Percentiles rank a stretch among this genome's conserved stretches.
Evolutionary conservation across 2,329 filamentous ascomycete species (phyloP).

Genomic region (Trichoderma atrobrunneum): DNA sequence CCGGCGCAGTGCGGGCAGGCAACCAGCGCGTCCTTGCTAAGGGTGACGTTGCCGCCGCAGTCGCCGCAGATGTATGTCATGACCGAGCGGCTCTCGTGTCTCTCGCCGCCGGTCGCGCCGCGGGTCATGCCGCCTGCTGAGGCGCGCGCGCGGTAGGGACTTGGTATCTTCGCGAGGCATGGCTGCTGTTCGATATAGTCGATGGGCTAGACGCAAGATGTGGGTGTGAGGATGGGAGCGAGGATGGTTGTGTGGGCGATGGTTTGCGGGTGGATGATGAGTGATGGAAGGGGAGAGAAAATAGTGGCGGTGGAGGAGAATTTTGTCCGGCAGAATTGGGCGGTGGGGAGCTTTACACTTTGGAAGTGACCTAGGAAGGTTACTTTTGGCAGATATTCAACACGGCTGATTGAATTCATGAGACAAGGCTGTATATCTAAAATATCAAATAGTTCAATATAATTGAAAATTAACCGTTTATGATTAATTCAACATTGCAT

Average conservation of each 20-base stretch:
- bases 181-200: background rate
- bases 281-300: conserved; percentile 19
- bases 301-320: conserved; percentile 23
- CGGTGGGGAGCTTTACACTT: conserved; percentile 19
- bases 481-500: background rate
- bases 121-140: conserved; percentile 40
- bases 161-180: conserved; percentile 78
- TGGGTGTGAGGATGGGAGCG: too few relatives aligned
- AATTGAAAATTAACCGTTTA: background rate
- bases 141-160: conserved; percentile 57
- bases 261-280: background rate
- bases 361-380: background rate
- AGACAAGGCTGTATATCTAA: background rate
- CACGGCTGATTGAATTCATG: background rate
- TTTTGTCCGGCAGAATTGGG: conserved; percentile 26
- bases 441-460: background rate
- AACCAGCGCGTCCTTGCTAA: conserved; percentile 49
- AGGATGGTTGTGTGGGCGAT: background rate
- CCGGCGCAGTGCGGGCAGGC: conserved; percentile 69
- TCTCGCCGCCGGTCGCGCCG: conserved; percentile 38
- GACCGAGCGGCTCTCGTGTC: conserved; percentile 37
- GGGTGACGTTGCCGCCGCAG: conserved; percentile 42
- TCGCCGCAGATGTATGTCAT: conserved; percentile 45
- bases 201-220: background rate
- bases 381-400: background rate